A percentile compares a stretch with the other conserved stretches of the same genome.
phyloP scores from a whole-genome alignment of 1,139 yeast genomes.

The Insectozyma bohioensis region DNA sequence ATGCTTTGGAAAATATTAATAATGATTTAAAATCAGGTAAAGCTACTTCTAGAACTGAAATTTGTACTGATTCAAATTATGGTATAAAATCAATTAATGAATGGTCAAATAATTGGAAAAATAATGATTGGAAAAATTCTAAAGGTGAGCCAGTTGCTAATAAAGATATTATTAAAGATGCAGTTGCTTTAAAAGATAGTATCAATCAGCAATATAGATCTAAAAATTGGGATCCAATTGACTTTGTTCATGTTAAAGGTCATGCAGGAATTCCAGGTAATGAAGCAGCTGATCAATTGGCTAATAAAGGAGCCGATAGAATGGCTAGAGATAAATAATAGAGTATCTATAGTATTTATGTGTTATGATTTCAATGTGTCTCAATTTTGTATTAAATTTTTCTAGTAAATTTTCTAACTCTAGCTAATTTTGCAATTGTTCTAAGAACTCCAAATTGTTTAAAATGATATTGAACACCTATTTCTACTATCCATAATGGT shows the following conservation, averaged over 20 bases:
- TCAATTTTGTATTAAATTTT: constrained; percentile 1
- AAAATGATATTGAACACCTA: constrained; percentile 26
- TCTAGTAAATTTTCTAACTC: constrained; percentile 7
- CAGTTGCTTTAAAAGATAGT: constrained; percentile 22
- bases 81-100: constrained; percentile 44
- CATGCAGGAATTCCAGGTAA: constrained; percentile 73
- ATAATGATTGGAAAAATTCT: constrained; percentile 51
- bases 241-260: constrained; percentile 64
- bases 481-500: constrained; percentile 34
- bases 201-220: constrained; percentile 27
- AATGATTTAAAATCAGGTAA: constrained; percentile 15
- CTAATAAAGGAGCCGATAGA: constrained; percentile 59
- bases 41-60: constrained; percentile 23
- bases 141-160: constrained; percentile 50
- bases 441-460: constrained; percentile 27
- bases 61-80: constrained; percentile 61
- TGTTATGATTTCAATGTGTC: not conserved
- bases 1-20: constrained; percentile 49
- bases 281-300: constrained; percentile 74
- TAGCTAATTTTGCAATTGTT: constrained; percentile 11
- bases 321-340: constrained; percentile 10
- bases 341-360: not conserved
- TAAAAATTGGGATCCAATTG: constrained; percentile 33
- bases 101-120: constrained; percentile 56
- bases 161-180: constrained; percentile 44